These are phyloP conservation scores for Podospora pseudocomata DNA, from an alignment of 495 filamentous ascomycete genomes.

Conservation along the genomic window DNA sequence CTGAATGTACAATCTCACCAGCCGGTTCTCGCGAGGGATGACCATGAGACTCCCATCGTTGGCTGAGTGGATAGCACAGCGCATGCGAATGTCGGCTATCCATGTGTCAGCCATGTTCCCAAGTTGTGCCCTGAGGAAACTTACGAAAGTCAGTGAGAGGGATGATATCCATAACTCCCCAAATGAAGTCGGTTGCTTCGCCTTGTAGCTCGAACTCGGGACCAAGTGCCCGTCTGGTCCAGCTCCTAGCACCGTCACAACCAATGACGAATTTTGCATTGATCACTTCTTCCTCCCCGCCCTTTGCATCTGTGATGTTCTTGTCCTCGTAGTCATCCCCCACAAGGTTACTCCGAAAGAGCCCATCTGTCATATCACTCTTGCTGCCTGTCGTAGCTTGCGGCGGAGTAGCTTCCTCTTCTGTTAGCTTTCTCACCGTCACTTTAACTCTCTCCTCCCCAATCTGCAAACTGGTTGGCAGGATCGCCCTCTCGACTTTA, in stretches of 20 bases:
- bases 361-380: constrained; percentile 34
- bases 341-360: constrained; percentile 49
- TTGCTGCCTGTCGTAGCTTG: constrained; percentile 36
- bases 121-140: background rate
- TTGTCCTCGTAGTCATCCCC: constrained; percentile 57
- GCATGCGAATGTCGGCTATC: constrained; percentile 60
- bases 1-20: constrained; percentile 68
- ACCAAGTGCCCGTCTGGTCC: constrained; percentile 57
- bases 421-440: constrained; percentile 41
- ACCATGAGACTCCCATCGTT: constrained; percentile 63
- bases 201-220: constrained; percentile 44
- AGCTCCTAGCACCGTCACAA: constrained; percentile 64
- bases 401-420: constrained; percentile 44
- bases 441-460: constrained; percentile 54
- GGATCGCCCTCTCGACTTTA: constrained; percentile 50
- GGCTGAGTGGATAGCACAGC: constrained; percentile 66
- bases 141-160: constrained; percentile 62
- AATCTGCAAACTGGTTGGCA: constrained; percentile 46
- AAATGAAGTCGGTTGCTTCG: constrained; percentile 63
- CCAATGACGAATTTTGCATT: constrained; percentile 66
- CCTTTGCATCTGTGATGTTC: constrained; percentile 28
- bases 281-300: constrained; percentile 40
- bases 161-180: constrained; percentile 63
- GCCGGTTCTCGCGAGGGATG: constrained; percentile 64
- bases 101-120: background rate